A percentile compares a stretch with the other conserved stretches of the same genome.
phyloP scores from a whole-genome alignment of 192 early-diverging fungal genomes.

The Coemansia sp. region DNA sequence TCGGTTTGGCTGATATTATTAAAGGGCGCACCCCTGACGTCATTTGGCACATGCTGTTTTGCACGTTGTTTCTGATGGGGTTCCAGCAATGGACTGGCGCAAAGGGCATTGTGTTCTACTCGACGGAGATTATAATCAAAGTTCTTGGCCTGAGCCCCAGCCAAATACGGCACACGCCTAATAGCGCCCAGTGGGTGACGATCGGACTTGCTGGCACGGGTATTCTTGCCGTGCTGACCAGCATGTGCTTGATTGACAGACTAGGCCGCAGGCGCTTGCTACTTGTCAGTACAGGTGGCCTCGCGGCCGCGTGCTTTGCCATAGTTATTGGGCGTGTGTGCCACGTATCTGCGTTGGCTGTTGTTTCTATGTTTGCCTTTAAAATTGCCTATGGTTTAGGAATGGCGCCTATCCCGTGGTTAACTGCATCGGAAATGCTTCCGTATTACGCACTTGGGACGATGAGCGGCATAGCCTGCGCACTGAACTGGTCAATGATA shows the following conservation, averaged over 20 bases:
- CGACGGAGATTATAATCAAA: constrained; percentile 68
- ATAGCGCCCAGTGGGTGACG: constrained; percentile 44
- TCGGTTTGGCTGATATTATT: constrained; percentile 34
- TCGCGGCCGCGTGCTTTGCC: constrained; percentile 55
- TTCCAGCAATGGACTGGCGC: constrained; percentile 82
- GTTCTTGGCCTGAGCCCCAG: constrained; percentile 52
- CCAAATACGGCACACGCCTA: constrained; percentile 40
- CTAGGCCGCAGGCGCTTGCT: constrained; percentile 68
- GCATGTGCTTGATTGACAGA: constrained; percentile 61
- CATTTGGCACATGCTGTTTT: constrained; percentile 60
- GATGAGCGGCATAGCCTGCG: constrained; percentile 65
- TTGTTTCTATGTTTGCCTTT: constrained; percentile 63
- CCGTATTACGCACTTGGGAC: constrained; percentile 71
- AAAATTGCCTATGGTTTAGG: constrained; percentile 72
- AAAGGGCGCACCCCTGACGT: constrained; percentile 47
- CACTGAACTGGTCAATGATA: constrained; percentile 69
- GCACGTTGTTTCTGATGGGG: constrained; percentile 65
- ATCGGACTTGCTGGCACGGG: constrained; percentile 40
- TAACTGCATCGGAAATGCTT: constrained; percentile 71
- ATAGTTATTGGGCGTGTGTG: constrained; percentile 59
- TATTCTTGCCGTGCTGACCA: constrained; percentile 25
- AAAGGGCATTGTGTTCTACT: constrained; percentile 82
- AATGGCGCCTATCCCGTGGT: constrained; percentile 77
- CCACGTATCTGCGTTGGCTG: constrained; percentile 44
- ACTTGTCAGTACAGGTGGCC: constrained; percentile 59